Evolutionary conservation across 1,284 basidiomycete genomes (phyloP).

Genomic region (Naganishia liquefaciens): DNA sequence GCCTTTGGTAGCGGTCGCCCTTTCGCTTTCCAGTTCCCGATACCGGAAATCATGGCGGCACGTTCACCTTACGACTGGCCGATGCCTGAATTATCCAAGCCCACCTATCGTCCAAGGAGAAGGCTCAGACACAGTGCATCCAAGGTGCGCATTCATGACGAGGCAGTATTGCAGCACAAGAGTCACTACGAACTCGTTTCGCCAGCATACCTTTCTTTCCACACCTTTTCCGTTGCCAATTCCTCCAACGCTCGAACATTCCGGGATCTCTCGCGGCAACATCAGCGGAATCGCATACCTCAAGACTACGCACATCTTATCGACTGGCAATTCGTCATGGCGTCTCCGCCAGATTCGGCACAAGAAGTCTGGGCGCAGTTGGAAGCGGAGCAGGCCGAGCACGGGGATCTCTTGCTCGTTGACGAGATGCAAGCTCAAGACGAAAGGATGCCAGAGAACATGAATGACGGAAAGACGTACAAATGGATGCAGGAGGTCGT

Average conservation of each 20-base stretch:
- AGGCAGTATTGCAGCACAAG: slow-evolving; percentile 17
- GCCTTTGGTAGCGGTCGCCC: slow-evolving; percentile 12
- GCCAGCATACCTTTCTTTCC: slow-evolving; percentile 28
- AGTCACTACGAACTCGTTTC: slow-evolving; percentile 29
- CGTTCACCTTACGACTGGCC: slow-evolving; percentile 20
- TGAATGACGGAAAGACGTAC: slow-evolving; percentile 32
- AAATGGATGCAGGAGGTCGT: slow-evolving; percentile 30
- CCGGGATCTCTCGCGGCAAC: slow-evolving; percentile 26
- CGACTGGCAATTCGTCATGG: slow-evolving; percentile 33
- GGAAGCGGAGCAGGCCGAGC: slow-evolving; percentile 28
- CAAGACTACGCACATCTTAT: slow-evolving; percentile 26
- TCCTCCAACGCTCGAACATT: slow-evolving; percentile 21
- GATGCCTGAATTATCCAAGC: slow-evolving; percentile 20
- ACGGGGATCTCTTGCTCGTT: slow-evolving; percentile 29
- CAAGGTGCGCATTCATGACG: slow-evolving; percentile 12
- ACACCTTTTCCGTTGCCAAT: slow-evolving; percentile 28
- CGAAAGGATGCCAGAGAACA: slow-evolving; percentile 31
- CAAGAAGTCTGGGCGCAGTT: slow-evolving; percentile 22
- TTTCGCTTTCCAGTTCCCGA: slow-evolving; percentile 28
- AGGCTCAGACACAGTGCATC: slow-evolving; percentile 13
- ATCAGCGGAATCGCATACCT: slow-evolving; percentile 27
- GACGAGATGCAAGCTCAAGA: slow-evolving; percentile 26
- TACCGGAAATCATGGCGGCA: slow-evolving; percentile 25
- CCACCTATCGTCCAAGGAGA: slow-evolving; percentile 20
- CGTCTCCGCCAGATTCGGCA: slow-evolving; percentile 19